Evolutionary conservation across 2,329 filamentous ascomycete genomes (phyloP), one percentile per base, ranked within the genome.

Genomic region (Fusarium chuoi): DNA sequence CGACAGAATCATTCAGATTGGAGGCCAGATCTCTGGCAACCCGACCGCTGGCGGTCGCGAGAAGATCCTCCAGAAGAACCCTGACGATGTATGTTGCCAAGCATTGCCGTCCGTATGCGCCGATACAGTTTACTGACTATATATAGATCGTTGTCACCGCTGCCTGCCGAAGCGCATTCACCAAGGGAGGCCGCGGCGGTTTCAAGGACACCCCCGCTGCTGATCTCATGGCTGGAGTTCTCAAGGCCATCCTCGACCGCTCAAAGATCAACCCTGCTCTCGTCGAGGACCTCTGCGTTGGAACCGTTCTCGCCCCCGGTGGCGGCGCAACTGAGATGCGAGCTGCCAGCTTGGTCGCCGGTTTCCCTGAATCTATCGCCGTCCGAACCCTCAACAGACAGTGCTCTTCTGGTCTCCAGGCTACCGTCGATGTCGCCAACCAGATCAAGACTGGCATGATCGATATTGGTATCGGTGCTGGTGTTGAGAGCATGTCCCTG

Each of bases 301-400:
- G 96, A 75, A 93, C 92, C 63, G 96, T 99, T 36, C 91, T 99
- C 55, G 91, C 96, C 24, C 96, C 96, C 39, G 96, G 96, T 71
- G 96, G 95, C 77, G 96, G 96, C 76, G 96, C 96, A 28, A 98
- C 96, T 52, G 96, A 98, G 86, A 98, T 98, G 91, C 93, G 96
- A 75, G 96, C 95, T 68, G 96, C 96, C 41, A 92, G 92, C 62
- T 88, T 98, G 65, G 94, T 94, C 12, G 96, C 96, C 56, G 96
- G 96, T 51, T 97, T 98, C 87, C 94, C 96, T 48, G 93, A 93
- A 78, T 88, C 90, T 24, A 90, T 95, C 10, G 93, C 95, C n/a
- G 93, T 97, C 65, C 94, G 93, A 85, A 91, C 91, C 66, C 85
- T 98, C 82, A 99, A 98, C 89, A 88, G 96, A 79, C 96, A 98